Evolutionary conservation across 371 early-diverging fungal genomes (phyloP).

Genomic region (Mortierella sp.): DNA sequence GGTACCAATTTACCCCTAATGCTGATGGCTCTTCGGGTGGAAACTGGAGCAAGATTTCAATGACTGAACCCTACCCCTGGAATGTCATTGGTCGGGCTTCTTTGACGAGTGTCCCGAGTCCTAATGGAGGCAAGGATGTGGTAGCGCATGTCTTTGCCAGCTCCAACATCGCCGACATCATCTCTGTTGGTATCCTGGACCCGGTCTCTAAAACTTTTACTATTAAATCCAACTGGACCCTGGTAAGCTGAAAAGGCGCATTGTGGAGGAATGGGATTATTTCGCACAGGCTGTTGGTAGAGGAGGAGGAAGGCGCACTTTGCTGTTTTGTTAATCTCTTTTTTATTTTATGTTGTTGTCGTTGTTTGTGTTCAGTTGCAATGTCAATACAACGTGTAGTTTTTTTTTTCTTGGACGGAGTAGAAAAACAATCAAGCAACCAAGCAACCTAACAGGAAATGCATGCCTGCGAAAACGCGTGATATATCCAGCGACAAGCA

Average conservation of each 20-base stretch:
- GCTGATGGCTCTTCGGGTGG: neutral
- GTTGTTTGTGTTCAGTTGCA: too few relatives aligned
- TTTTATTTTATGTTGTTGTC: too few relatives aligned
- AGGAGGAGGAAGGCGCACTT: too few relatives aligned
- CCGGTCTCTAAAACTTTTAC: neutral
- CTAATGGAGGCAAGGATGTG: neutral
- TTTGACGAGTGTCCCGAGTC: conserved; percentile 3
- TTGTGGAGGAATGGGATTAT: neutral
- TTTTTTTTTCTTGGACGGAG: too few relatives aligned
- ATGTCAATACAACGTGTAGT: too few relatives aligned
- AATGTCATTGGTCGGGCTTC: neutral
- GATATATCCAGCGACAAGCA: neutral
- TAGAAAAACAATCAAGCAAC: too few relatives aligned
- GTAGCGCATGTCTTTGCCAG: conserved; percentile 24
- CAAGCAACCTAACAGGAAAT: neutral
- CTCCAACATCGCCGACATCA: neutral
- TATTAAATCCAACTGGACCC: conserved; percentile 17
- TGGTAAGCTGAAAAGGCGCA: conserved; percentile 8
- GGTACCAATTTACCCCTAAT: conserved; percentile 23
- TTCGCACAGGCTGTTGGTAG: too few relatives aligned
- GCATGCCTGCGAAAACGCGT: neutral
- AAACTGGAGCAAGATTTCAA: conserved; percentile 30
- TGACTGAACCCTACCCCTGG: conserved; percentile 33
- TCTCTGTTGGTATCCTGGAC: conserved; percentile 20
- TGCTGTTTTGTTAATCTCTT: too few relatives aligned